Percentiles rank a stretch among this genome's conserved stretches.
Conservation (phyloP, 805 yeast species). For the Metschnikowia lachancei region DNA sequence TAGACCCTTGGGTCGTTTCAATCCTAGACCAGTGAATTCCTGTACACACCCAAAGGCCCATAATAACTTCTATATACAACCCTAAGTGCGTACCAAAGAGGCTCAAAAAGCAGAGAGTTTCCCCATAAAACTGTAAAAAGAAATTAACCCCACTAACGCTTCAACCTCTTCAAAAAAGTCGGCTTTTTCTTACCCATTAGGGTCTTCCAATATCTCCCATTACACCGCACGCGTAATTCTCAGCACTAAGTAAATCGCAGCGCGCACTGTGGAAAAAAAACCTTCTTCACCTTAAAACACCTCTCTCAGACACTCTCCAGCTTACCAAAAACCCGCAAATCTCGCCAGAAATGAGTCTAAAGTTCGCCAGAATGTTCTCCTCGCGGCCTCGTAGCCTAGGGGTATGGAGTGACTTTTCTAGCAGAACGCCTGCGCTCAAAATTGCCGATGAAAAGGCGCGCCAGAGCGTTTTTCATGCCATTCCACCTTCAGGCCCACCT, state of each 20-base stretch:
- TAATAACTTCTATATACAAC: no score
- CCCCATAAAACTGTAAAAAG: no score
- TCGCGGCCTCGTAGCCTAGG: conserved; percentile 15
- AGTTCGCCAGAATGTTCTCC: conserved; percentile 17
- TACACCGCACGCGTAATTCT: conserved; percentile 10
- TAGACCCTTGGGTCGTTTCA: no score
- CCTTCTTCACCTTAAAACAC: neutral
- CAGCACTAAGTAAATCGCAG: conserved; percentile 10
- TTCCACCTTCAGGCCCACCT: conserved; percentile 46
- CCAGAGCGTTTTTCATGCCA: conserved; percentile 25
- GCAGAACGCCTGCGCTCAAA: conserved; percentile 30
- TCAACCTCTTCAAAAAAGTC: no score
- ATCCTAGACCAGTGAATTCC: no score
- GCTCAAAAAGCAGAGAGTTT: no score
- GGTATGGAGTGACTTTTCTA: conserved; percentile 36
- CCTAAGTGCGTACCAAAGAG: no score
- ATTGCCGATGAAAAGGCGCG: conserved; percentile 22
- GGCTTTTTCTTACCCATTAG: no score
- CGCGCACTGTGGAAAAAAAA: conserved; percentile 7
- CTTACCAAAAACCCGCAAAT: neutral
- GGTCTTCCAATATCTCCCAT: no score
- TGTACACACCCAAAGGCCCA: no score
- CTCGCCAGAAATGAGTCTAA: conserved; percentile 15
- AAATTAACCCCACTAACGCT: no score
- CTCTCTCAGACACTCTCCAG: neutral